phyloP scores from a whole-genome alignment of 108 stramenopile genomes.

The Bacterosira constricta region DNA sequence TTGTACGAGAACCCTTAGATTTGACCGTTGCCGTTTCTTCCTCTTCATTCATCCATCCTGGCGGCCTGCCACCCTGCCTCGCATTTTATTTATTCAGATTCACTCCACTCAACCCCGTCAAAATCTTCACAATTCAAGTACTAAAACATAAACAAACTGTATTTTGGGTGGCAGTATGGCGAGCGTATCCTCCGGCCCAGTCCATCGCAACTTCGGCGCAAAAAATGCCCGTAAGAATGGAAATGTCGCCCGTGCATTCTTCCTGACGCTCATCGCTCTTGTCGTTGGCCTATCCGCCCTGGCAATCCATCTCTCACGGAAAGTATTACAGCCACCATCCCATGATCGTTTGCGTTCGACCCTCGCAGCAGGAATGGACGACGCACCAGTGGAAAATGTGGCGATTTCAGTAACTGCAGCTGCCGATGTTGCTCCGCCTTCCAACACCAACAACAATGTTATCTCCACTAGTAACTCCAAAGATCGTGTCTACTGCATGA shows the following conservation, averaged over 20 bases:
- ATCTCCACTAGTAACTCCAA: not conserved
- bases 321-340: not conserved
- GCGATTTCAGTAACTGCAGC: not conserved
- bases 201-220: not conserved
- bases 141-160: too few species aligned
- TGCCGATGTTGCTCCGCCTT: too few species aligned
- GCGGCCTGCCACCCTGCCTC: too few species aligned
- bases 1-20: too few species aligned
- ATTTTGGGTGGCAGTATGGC: too few species aligned
- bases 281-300: slow-evolving; percentile 7
- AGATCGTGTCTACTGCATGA: slow-evolving; percentile 42
- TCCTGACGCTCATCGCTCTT: slow-evolving; percentile 4
- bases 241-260: not conserved
- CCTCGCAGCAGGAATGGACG: not conserved
- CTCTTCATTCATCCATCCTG: too few species aligned
- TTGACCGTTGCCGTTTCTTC: too few species aligned
- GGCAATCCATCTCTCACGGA: slow-evolving; percentile 8
- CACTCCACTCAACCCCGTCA: too few species aligned
- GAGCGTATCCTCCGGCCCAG: too few species aligned
- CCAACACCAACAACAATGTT: not conserved
- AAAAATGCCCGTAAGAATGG: not conserved
- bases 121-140: too few species aligned
- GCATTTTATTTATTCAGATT: too few species aligned
- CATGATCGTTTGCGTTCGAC: not conserved
- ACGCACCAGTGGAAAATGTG: not conserved